These are phyloP conservation scores for Leptographium procerum DNA, from an alignment of 2,329 filamentous ascomycete genomes.

Conservation along the genomic window DNA sequence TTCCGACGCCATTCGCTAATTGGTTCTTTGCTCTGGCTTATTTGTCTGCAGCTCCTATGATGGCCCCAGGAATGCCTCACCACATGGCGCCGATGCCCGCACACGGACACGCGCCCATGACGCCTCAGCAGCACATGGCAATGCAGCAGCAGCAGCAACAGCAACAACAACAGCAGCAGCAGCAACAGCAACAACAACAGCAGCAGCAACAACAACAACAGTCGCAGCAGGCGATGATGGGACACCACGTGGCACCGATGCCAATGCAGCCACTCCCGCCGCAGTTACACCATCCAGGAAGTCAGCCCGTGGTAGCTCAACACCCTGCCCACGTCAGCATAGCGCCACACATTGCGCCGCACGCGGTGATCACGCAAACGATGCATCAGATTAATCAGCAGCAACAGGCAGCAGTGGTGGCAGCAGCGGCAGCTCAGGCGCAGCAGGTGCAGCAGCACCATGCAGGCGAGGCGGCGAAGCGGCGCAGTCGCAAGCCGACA, in stretches of 20 bases:
- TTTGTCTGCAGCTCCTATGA: constrained; percentile 6
- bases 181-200: constrained; percentile 2
- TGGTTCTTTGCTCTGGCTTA: background rate
- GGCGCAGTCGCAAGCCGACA: constrained; percentile 78
- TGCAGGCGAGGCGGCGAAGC: constrained; percentile 59
- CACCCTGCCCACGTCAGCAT: constrained; percentile 4
- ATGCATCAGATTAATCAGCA: constrained; percentile 2
- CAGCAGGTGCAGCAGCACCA: constrained; percentile 38
- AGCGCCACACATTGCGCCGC: constrained; percentile 1
- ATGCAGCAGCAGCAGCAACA: constrained; percentile 3
- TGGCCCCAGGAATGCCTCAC: constrained; percentile 9
- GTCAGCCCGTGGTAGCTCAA: background rate
- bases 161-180: constrained; percentile 4
- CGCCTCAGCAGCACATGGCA: constrained; percentile 4
- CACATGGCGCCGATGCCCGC: constrained; percentile 7
- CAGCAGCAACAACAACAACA: constrained; percentile 4
- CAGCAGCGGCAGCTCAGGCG: constrained; percentile 40
- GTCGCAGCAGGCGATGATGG: constrained; percentile 2
- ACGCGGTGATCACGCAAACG: background rate
- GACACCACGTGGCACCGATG: background rate
- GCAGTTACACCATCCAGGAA: background rate
- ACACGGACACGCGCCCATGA: constrained; percentile 5
- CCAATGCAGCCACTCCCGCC: background rate
- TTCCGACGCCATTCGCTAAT: background rate
- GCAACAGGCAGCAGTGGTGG: constrained; percentile 30